Evolutionary conservation across 768 basidiomycete species (phyloP), one percentile per base, ranked within the genome.

Genomic region (Collybia sp.): DNA sequence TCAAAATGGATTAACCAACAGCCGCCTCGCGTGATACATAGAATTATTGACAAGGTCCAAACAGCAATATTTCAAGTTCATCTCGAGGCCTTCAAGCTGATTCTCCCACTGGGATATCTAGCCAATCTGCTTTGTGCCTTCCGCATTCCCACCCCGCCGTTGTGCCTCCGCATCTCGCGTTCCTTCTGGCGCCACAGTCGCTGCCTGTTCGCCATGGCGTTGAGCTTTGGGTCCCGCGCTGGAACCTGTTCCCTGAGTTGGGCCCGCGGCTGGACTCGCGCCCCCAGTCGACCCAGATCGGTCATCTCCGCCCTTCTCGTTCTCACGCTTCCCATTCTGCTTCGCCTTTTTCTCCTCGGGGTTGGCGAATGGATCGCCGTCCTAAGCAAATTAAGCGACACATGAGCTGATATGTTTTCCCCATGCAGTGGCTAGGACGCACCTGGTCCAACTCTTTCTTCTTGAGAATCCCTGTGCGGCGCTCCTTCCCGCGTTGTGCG

Each of bases 401-500:
- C 4, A 30, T 17, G 8, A 30, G 20, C 17, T 2, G 33, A 31
- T 16, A 12, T n/a, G n/a, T n/a, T n/a, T n/a, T n/a, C n/a, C 20
- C 6, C 18, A 15, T 12, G 18, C 6, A 15, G 42, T 18, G 2
- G 42, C 30, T 31, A 40, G 13, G 20, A 1, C 2, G 3, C 8
- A 40, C 53, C 34, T 38, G 55, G 13, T 65, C 53, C 16, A 57
- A 42, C 33, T 67, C 58, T 45, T 55, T 67, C 20, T 53, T 46
- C 51, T 64, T 65, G 20, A 63, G 34, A 40, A 62, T 66, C n/a
- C 68, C 67, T 2, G 61, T 62, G 4, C 43, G 51, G 18, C 54
- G 46, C 5, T 68, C 65, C 17, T 61, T 62, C 6, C 70, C 68
- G 20, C 60, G 57, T 20, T 60, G 41, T 3, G 53, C 51, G 6